A percentile compares a stretch with the other conserved stretches of the same genome.
Conservation (phyloP, 495 filamentous ascomycete species). For the Lophium mytilinum region DNA sequence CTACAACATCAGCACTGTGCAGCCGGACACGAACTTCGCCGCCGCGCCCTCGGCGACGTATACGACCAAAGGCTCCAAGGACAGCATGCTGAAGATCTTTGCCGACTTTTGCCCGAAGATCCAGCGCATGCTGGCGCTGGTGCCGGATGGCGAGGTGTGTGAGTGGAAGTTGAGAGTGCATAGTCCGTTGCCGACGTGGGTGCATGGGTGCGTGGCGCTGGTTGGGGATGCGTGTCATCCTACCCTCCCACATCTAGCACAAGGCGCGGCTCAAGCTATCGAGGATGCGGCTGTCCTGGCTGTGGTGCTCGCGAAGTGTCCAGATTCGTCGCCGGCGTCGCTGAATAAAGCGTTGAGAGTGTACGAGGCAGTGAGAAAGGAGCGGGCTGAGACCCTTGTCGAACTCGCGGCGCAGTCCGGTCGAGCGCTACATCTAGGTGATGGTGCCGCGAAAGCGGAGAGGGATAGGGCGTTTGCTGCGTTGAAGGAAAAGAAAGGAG, state of each 20-base stretch:
- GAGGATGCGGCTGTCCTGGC: constrained; percentile 70
- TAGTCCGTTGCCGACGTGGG: constrained; percentile 61
- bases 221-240: constrained; percentile 75
- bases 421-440: constrained; percentile 61
- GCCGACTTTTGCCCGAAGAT: constrained; percentile 65
- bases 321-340: constrained; percentile 43
- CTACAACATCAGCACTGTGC: constrained; percentile 70
- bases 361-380: constrained; percentile 66
- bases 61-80: constrained; percentile 64
- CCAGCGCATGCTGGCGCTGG: constrained; percentile 64
- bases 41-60: constrained; percentile 66
- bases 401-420: constrained; percentile 62
- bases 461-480: constrained; percentile 62
- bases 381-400: constrained; percentile 60
- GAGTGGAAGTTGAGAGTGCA: constrained; percentile 74
- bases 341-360: constrained; percentile 59
- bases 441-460: constrained; percentile 67
- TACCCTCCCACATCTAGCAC: constrained; percentile 60
- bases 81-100: constrained; percentile 58
- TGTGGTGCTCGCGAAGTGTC: constrained; percentile 52
- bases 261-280: constrained; percentile 70
- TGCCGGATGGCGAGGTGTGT: constrained; percentile 72
- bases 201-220: constrained; percentile 56
- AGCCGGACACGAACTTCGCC: constrained; percentile 68
- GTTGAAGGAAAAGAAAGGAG: constrained; percentile 50